phyloP scores from a whole-genome alignment of 176 grass and related monocot genomes.

The Musa schizocarpa region DNA sequence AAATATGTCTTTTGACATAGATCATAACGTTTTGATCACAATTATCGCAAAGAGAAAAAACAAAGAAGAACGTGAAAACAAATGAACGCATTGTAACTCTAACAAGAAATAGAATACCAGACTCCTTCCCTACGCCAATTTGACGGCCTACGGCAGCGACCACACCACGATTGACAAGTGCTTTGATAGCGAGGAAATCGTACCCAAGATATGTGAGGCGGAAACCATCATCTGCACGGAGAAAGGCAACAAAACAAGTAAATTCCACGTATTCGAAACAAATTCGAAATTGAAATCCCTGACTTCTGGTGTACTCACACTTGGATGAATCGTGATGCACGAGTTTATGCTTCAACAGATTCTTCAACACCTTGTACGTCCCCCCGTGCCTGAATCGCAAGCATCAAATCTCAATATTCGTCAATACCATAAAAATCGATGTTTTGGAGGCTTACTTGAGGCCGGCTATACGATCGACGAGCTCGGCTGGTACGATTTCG shows the following conservation, averaged over 20 bases:
- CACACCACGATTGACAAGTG: conserved; percentile 75
- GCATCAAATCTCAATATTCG: background rate
- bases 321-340: conserved; percentile 81
- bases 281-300: background rate
- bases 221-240: conserved; percentile 66
- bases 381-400: conserved; percentile 58
- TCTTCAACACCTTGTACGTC: conserved; percentile 76
- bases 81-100: background rate
- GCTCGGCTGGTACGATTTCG: conserved; percentile 74
- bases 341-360: conserved; percentile 84
- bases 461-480: conserved; percentile 78
- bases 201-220: conserved; percentile 95
- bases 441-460: conserved; percentile 45
- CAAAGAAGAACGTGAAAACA: background rate
- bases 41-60: background rate
- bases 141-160: conserved; percentile 77
- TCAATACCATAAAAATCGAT: background rate
- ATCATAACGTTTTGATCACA: background rate
- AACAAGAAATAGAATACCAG: conserved; percentile 31
- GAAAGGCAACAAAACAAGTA: background rate
- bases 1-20: conserved; percentile 59
- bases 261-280: background rate
- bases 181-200: conserved; percentile 94
- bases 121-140: conserved; percentile 93
- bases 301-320: conserved; percentile 33